phyloP scores from a whole-genome alignment of 2,329 filamentous ascomycete species.

The Colletotrichum cereale region DNA sequence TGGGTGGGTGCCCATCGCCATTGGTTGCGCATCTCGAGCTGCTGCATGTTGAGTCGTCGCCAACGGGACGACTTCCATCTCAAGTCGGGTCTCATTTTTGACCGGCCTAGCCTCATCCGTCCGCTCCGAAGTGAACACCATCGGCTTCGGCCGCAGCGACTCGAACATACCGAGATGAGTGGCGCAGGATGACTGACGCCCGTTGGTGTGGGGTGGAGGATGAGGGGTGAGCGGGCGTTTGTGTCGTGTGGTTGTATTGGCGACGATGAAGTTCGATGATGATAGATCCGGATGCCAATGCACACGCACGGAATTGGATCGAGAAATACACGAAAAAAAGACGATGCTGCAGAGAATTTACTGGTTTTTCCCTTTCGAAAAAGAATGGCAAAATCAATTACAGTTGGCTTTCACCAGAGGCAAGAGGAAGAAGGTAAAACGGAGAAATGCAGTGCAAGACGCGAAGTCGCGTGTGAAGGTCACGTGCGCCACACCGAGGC shows the following conservation, averaged over 20 bases:
- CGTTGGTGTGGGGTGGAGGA: background rate
- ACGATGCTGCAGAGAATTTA: no score
- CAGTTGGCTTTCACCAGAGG: background rate
- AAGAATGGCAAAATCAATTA: background rate
- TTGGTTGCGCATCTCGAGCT: background rate
- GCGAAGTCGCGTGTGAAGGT: constrained; percentile 7
- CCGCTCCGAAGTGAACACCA: background rate
- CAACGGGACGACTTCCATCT: background rate
- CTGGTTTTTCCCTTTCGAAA: background rate
- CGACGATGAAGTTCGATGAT: background rate
- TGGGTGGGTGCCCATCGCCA: background rate
- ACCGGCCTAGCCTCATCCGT: background rate
- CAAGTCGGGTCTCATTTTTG: background rate
- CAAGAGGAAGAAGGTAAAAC: background rate
- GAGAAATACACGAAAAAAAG: background rate
- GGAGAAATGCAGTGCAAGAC: constrained; percentile 16
- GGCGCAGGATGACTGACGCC: background rate
- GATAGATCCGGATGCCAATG: background rate
- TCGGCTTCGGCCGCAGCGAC: background rate
- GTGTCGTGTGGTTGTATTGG: background rate
- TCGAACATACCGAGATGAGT: background rate
- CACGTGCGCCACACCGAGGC: background rate
- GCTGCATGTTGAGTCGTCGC: background rate
- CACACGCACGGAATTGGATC: background rate
- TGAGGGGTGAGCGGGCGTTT: background rate